Conservation (phyloP, 176 grass and related monocot species). For the Eleusine indica region DNA sequence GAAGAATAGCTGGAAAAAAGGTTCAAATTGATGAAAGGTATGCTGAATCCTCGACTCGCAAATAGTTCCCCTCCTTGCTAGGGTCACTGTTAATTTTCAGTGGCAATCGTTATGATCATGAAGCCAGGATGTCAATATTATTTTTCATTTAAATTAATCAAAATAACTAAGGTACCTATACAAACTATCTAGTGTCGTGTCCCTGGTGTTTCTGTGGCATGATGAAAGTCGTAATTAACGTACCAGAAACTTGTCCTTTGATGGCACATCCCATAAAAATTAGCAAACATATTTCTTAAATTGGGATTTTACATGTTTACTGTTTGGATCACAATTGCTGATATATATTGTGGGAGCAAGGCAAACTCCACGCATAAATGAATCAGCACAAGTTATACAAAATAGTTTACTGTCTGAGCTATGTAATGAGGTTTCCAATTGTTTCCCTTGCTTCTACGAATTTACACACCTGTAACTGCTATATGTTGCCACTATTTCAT, state of each 20-base stretch:
- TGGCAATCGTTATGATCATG: slow-evolving; percentile 19
- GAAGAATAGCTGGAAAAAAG: slow-evolving; percentile 83
- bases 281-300: background rate
- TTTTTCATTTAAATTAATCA: background rate
- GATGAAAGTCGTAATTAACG: background rate
- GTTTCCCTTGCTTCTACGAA: slow-evolving; percentile 8
- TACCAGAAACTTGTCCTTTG: slow-evolving; percentile 2
- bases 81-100: background rate
- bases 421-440: background rate
- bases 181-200: background rate
- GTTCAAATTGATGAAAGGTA: slow-evolving; percentile 81
- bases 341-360: background rate
- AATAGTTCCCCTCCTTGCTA: background rate
- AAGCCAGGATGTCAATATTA: background rate
- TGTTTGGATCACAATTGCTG: background rate
- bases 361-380: background rate
- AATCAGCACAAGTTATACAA: background rate
- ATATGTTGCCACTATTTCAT: slow-evolving; percentile 6
- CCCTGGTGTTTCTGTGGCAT: background rate
- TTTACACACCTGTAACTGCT: slow-evolving; percentile 16
- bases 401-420: background rate
- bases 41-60: background rate
- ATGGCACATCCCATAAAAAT: background rate
- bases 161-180: slow-evolving; percentile 26
- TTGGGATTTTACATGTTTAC: slow-evolving; percentile 18